phyloP scores from a whole-genome alignment of 2,329 filamentous ascomycete genomes.

The Hypoxylon sp. region DNA sequence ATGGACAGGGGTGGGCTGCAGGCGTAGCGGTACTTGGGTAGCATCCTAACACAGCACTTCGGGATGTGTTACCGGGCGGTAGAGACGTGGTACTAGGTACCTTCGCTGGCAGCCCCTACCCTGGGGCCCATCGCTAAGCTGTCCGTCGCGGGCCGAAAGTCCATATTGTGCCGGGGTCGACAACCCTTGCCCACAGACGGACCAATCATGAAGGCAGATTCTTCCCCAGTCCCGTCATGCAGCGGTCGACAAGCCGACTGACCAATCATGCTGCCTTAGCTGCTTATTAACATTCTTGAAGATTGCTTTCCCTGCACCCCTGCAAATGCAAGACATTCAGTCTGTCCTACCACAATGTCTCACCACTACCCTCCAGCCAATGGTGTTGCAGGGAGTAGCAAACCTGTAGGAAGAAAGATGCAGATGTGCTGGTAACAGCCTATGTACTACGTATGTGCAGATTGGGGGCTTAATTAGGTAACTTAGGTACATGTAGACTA shows the following conservation, averaged over 20 bases:
- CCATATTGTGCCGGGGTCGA: slow-evolving; percentile 51
- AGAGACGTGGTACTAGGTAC: slow-evolving; percentile 33
- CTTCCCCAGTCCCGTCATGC: slow-evolving; percentile 42
- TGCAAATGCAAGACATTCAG: slow-evolving; percentile 39
- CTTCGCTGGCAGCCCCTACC: background rate
- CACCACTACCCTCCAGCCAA: slow-evolving; percentile 11
- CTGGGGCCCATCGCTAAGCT: slow-evolving; percentile 19
- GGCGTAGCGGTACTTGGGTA: slow-evolving; percentile 40
- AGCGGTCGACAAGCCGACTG: slow-evolving; percentile 36
- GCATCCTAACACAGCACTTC: slow-evolving; percentile 44
- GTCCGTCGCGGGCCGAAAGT: slow-evolving; percentile 53
- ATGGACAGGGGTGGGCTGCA: slow-evolving; percentile 24
- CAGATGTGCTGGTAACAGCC: slow-evolving; percentile 24
- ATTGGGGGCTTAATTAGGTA: slow-evolving; percentile 19
- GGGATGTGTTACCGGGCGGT: slow-evolving; percentile 47
- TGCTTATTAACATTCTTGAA: slow-evolving; percentile 29
- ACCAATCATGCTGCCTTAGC: slow-evolving; percentile 15
- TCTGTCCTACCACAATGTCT: slow-evolving; percentile 11
- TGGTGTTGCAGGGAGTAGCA: slow-evolving; percentile 7
- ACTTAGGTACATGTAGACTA: too few relatives aligned
- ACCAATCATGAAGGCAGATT: slow-evolving; percentile 43
- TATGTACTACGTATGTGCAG: background rate
- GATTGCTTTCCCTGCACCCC: slow-evolving; percentile 27
- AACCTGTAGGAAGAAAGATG: background rate
- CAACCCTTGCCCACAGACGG: slow-evolving; percentile 33